Percentiles rank a stretch among this genome's conserved stretches.
phyloP scores from a whole-genome alignment of 2,329 filamentous ascomycete species.

The Beauveria medogensis region DNA sequence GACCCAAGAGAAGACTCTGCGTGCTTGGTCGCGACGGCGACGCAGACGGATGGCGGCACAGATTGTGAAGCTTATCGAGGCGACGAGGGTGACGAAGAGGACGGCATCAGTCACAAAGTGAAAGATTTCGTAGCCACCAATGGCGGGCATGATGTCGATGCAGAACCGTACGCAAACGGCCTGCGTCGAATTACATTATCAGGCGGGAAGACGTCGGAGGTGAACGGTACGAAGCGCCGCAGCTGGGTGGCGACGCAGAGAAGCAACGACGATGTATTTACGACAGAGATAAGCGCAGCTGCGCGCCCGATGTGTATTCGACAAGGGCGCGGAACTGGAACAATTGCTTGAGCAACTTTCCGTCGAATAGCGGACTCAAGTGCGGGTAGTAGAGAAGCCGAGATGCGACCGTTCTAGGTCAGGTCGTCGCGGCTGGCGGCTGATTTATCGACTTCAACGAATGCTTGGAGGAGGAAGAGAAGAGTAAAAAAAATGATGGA shows the following conservation, averaged over 20 bases:
- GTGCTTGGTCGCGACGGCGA: conserved; percentile 8
- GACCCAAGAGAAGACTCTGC: conserved; percentile 11
- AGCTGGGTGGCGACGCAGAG: not conserved
- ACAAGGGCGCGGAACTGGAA: too few relatives aligned
- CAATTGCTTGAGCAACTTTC: too few relatives aligned
- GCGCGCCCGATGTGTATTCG: too few relatives aligned
- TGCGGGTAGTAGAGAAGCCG: too few relatives aligned
- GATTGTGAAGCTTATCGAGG: conserved; percentile 6
- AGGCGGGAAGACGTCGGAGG: not conserved
- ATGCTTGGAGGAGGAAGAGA: too few relatives aligned
- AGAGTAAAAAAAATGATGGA: too few relatives aligned
- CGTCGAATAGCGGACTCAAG: too few relatives aligned
- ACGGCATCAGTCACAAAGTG: conserved; percentile 5
- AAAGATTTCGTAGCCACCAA: conserved; percentile 6
- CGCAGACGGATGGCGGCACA: conserved; percentile 1
- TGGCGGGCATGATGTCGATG: not conserved
- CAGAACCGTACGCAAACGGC: conserved; percentile 7
- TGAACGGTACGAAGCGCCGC: not conserved
- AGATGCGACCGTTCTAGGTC: too few relatives aligned
- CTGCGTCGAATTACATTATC: conserved; percentile 7
- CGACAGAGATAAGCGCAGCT: not conserved
- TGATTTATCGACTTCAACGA: too few relatives aligned
- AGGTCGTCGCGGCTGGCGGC: too few relatives aligned
- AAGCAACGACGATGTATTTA: too few relatives aligned
- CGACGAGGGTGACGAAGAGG: conserved; percentile 6